Conservation (phyloP, 129 eudicot species). For the Rutidosis leptorrhynchoides region DNA sequence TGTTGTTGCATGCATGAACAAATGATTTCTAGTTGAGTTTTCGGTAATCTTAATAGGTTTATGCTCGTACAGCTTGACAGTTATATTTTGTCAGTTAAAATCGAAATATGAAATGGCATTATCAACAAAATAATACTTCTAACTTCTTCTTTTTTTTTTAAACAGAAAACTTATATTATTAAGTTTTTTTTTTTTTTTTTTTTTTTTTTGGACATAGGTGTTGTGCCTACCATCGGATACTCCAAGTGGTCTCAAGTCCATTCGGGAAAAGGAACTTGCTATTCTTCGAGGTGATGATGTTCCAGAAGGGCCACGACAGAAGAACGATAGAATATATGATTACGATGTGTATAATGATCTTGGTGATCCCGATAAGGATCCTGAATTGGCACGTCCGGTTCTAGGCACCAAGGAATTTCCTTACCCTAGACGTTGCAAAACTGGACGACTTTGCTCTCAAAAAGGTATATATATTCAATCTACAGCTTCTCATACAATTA, state of each 20-base stretch:
- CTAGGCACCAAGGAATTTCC: conserved; percentile 65
- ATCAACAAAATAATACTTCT: no score
- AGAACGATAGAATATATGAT: conserved; percentile 63
- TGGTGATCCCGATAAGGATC: conserved; percentile 48
- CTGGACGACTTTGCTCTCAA: conserved; percentile 55
- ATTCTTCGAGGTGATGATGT: conserved; percentile 57
- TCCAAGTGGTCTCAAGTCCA: conserved; percentile 49
- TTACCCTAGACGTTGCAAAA: conserved; percentile 87
- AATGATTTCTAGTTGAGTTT: no score
- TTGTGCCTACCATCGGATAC: conserved; percentile 68
- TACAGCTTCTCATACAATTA: no score
- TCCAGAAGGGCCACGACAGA: conserved; percentile 43
- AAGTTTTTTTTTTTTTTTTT: no score
- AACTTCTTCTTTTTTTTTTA: no score
- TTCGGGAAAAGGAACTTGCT: conserved; percentile 51
- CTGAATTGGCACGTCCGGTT: conserved; percentile 53
- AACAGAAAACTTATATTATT: no score
- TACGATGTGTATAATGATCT: conserved; percentile 79
- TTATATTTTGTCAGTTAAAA: neutral
- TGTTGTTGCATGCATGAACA: no score
- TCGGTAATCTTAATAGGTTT: no score
- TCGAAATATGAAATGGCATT: neutral
- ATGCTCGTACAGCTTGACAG: neutral
- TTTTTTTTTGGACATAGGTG: conserved; percentile 23
- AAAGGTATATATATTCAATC: conserved; percentile 31